Conservation (phyloP, 2,329 filamentous ascomycete species). For the Cordyceps javanica region DNA sequence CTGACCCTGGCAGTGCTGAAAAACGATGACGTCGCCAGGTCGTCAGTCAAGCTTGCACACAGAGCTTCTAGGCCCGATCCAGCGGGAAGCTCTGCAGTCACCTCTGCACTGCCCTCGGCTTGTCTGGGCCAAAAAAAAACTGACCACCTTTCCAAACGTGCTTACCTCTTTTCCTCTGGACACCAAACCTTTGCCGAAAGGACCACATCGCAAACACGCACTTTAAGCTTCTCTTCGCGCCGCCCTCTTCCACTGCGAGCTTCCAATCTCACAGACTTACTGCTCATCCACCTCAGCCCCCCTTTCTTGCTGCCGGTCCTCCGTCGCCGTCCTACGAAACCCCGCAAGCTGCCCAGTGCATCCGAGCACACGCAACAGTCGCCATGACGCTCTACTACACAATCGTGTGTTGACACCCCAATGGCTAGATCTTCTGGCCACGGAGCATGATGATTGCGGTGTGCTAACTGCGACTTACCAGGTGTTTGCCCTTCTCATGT, state of each 20-base stretch:
- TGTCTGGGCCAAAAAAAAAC: slow-evolving; percentile 2
- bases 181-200: not conserved
- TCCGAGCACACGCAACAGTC: slow-evolving; percentile 18
- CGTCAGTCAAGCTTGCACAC: slow-evolving; percentile 7
- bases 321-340: not conserved
- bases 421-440: not conserved
- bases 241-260: not conserved
- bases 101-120: not conserved
- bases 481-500: slow-evolving; percentile 78
- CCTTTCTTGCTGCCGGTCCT: not conserved
- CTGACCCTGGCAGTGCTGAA: not conserved
- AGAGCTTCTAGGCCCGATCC: slow-evolving; percentile 8
- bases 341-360: slow-evolving; percentile 1
- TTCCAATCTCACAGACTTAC: not conserved
- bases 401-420: slow-evolving; percentile 33
- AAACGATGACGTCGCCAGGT: slow-evolving; percentile 9
- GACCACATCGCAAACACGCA: not conserved
- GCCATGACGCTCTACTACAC: slow-evolving; percentile 55
- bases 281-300: not conserved
- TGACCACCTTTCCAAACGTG: slow-evolving; percentile 5
- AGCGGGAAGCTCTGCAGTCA: slow-evolving; percentile 1
- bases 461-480: slow-evolving; percentile 31
- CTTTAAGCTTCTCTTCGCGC: not conserved
- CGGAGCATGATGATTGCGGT: not conserved
- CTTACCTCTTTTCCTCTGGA: not conserved